Base-by-base conservation (phyloP, 768 basidiomycete species). In the Auricularia heimuer region DNA sequence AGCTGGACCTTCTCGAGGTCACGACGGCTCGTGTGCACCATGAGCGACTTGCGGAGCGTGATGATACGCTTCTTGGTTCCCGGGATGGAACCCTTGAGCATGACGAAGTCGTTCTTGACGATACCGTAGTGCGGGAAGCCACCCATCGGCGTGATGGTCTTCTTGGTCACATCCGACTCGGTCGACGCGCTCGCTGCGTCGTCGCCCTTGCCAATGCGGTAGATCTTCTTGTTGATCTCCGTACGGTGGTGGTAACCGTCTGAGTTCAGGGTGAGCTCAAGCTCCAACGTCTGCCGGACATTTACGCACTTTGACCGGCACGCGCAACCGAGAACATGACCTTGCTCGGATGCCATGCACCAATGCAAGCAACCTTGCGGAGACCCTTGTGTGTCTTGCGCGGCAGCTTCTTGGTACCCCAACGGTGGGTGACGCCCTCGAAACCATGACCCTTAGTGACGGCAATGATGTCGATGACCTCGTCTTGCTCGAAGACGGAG, bases 311-410 rank as follows among this genome's bases (percentile, higher is more conserved):
- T 90, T 98, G 96, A 92, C 97, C 97, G 71, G 97, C 95, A 83
- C 97, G 95, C 67, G 95, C 97, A 72, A 99, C 97, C n/a, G 94
- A 95, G 87, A 94, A 98, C 96, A 98, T 98, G 85, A 99, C 97
- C 81, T 96, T 97, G 73, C 89, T 90, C 76, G 94, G 94, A 84
- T 96, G 94, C 93, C 93, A 96, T 75, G 94, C 94, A 79, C 94
- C 94, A 70, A 95, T 94, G 84, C 94, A 96, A 75, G 96, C 96
- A 68, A 99, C 97, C 83, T 99, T 98, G 77, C 96, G 91, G 73
- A 98, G 92, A 91, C 97, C 97, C 79, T 97, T 95, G 86, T 99
- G 97, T 64, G 97, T 98, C 84, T 98, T 98, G 71, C 95, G 85
- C 66, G 95, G 95, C 65, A 98, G 85, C 81, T 96, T 95, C 87